phyloP scores from a whole-genome alignment of 805 yeast species.

The Candida ortonii region DNA sequence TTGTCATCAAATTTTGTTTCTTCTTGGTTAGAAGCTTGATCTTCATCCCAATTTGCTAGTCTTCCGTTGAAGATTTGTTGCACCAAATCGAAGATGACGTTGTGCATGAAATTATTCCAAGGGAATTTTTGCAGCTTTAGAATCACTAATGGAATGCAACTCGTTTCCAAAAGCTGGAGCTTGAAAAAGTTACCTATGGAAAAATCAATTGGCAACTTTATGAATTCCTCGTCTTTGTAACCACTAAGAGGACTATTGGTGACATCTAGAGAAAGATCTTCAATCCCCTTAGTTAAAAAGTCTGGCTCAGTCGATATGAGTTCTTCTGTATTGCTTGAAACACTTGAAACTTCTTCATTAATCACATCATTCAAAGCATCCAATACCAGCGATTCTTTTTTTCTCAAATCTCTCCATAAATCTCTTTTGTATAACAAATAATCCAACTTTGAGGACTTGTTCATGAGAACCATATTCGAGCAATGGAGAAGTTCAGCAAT shows the following conservation, averaged over 20 bases:
- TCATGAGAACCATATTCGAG: conserved; percentile 89
- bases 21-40: conserved; percentile 33
- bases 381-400: conserved; percentile 35
- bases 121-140: conserved; percentile 76
- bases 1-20: conserved; percentile 34
- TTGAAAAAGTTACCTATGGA: conserved; percentile 82
- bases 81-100: conserved; percentile 91
- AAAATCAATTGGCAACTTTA: conserved; percentile 27
- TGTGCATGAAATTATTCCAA: conserved; percentile 97
- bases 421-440: conserved; percentile 69
- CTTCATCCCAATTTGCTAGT: conserved; percentile 37
- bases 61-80: conserved; percentile 89
- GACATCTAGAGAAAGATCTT: conserved; percentile 30
- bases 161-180: conserved; percentile 68
- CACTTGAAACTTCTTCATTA: conserved; percentile 18
- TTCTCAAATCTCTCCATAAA: conserved; percentile 54
- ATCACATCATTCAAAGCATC: conserved; percentile 35
- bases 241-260: conserved; percentile 18
- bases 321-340: neutral
- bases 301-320: conserved; percentile 15
- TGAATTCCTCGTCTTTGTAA: conserved; percentile 18
- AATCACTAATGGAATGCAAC: conserved; percentile 60
- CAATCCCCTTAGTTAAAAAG: conserved; percentile 17
- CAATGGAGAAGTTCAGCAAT: conserved; percentile 94
- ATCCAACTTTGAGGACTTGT: conserved; percentile 64